Conservation (phyloP, 345 rosid species). For the Lumnitzera racemosa region DNA sequence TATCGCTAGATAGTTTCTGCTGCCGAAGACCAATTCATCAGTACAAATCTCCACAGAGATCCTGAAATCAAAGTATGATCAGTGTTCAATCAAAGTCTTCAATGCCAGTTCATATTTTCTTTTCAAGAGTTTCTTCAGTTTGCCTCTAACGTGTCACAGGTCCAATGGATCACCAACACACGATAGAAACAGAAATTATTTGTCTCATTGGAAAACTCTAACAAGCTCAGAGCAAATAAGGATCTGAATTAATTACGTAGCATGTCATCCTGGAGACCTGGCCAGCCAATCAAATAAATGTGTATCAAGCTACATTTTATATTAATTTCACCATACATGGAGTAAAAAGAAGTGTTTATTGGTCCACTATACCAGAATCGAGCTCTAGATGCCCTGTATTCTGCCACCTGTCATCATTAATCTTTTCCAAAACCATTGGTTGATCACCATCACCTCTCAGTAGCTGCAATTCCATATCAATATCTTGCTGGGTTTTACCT, state of each 20-base stretch:
- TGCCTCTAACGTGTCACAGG: too few relatives aligned
- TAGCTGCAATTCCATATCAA: too few relatives aligned
- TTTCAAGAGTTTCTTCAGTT: too few relatives aligned
- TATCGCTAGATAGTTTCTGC: too few relatives aligned
- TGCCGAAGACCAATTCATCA: too few relatives aligned
- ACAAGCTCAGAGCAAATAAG: not conserved
- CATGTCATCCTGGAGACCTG: not conserved
- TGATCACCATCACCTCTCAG: not conserved
- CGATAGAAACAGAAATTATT: too few relatives aligned
- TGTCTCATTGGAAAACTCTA: too few relatives aligned
- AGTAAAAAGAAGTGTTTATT: not conserved
- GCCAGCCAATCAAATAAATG: not conserved
- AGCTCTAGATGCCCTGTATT: not conserved
- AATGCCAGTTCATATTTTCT: conserved; percentile 1
- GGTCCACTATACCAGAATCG: conserved; percentile 1
- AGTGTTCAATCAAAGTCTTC: not conserved
- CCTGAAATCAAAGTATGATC: not conserved
- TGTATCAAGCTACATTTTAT: not conserved
- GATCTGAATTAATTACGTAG: not conserved
- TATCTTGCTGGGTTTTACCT: too few relatives aligned
- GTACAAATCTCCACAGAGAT: not conserved
- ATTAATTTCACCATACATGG: too few relatives aligned
- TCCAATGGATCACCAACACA: too few relatives aligned
- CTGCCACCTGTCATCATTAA: not conserved
- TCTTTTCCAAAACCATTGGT: conserved; percentile 3